Evolutionary conservation across 192 early-diverging fungal genomes (phyloP), one percentile per base, ranked within the genome.

Genomic region (Coemansia sp.): DNA sequence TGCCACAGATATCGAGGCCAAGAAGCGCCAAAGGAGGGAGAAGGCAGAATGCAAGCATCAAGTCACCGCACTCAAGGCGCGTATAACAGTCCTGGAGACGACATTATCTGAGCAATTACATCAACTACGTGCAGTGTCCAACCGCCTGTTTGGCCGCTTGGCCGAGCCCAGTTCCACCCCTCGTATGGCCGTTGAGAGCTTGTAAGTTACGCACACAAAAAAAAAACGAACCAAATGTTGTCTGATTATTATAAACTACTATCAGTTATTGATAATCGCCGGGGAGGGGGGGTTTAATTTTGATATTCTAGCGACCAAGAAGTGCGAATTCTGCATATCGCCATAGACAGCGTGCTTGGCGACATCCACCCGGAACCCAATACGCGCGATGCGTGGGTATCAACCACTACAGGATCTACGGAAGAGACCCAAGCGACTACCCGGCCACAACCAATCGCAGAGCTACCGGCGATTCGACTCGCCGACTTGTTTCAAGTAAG

Each of bases 401-500:
- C 56, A 58, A 38, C 56, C 20, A 31, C 35, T 1, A 11, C 35
- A 6, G 35, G 11, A 38, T 7, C 20, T 10, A 4, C 47, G 8
- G 17, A 31, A 31, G 32, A 0, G 47, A 22, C n/a, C n/a, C n/a
- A n/a, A n/a, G 32, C 2, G 32, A 35, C 32, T 5, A 7, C 32
- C 32, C 32, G 37, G 9, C 56, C 35, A 12, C n/a, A n/a, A 22
- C 56, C 56, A 22, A 38, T 14, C 4, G 56, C 32, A 10, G 53
- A 56, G n/a, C 32, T 39, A 27, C 60, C 60, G 12, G 41, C 60
- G 7, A 62, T 62, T 6, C 29, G 31, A 14, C 42, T 62, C 1
- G 29, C 61, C 27, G 42, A 31, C 31, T 35, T 62, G 61, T 62
- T 62, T 35, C 61, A 46, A 36, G 61, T 62, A 62, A 11, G 54